These are phyloP conservation scores for Nannizzia gypsea DNA, from an alignment of 2,329 filamentous ascomycete species.

Conservation along the genomic window DNA sequence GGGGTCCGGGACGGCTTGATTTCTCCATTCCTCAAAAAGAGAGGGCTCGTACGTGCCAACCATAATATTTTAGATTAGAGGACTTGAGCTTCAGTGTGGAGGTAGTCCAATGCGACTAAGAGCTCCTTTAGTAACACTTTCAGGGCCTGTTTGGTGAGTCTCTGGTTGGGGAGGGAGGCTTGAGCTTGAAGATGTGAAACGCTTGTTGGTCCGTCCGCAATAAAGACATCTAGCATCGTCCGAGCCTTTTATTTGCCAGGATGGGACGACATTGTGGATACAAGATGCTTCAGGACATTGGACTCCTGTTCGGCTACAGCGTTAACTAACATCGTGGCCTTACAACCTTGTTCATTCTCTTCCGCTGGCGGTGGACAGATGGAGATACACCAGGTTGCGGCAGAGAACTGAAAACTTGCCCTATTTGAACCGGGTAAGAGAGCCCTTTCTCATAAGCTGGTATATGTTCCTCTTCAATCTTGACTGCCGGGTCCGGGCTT, in stretches of 20 bases:
- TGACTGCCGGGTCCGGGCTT: background rate
- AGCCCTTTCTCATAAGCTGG: slow-evolving; percentile 4
- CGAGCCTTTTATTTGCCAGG: slow-evolving; percentile 5
- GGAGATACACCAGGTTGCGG: slow-evolving; percentile 8
- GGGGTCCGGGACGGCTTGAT: slow-evolving; percentile 16
- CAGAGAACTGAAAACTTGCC: slow-evolving; percentile 8
- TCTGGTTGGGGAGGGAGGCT: background rate
- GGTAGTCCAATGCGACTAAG: slow-evolving; percentile 6
- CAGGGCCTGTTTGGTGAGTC: slow-evolving; percentile 2
- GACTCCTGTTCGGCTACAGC: background rate
- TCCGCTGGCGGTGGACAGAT: no score
- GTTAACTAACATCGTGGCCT: background rate
- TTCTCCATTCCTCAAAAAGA: slow-evolving; percentile 17
- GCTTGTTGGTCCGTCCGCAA: slow-evolving; percentile 1
- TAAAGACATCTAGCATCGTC: slow-evolving; percentile 9
- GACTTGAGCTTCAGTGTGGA: slow-evolving; percentile 10
- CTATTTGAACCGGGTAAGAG: slow-evolving; percentile 10
- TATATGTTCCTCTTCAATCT: slow-evolving; percentile 10
- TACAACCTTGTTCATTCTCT: no score
- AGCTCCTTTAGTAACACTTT: slow-evolving; percentile 8
- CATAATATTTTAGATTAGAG: slow-evolving; percentile 25
- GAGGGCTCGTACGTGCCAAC: slow-evolving; percentile 15
- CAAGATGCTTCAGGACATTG: slow-evolving; percentile 5
- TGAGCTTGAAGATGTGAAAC: slow-evolving; percentile 9
- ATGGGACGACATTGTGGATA: slow-evolving; percentile 1